A percentile compares a stretch with the other conserved stretches of the same genome.
These are phyloP conservation scores for Aphanomyces invadans DNA, from an alignment of 352 stramenopile species.

Conservation along the genomic window DNA sequence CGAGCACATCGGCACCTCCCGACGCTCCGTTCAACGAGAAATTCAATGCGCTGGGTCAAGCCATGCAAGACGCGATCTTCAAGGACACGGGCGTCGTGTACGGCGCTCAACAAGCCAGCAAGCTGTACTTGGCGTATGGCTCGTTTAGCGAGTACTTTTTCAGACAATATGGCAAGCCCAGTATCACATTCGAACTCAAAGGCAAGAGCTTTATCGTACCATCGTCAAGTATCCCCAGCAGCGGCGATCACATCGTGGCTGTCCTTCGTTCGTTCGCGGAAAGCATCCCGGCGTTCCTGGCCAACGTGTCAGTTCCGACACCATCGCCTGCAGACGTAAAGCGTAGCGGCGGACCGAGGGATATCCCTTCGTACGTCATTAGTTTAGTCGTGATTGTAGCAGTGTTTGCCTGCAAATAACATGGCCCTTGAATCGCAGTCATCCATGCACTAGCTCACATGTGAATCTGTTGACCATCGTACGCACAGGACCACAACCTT, in stretches of 20 bases:
- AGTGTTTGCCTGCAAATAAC: not conserved
- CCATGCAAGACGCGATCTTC: conserved; percentile 29
- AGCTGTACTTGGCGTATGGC: conserved; percentile 32
- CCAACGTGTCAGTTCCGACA: not conserved
- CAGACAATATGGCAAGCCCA: conserved; percentile 30
- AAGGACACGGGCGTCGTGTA: conserved; percentile 27
- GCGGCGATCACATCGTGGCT: not conserved
- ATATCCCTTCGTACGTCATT: not conserved
- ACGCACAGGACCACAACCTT: too few relatives aligned
- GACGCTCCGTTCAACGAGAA: conserved; percentile 28
- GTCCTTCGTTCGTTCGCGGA: not conserved
- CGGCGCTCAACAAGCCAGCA: conserved; percentile 25
- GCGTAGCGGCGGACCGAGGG: not conserved
- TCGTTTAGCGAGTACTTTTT: conserved; percentile 35
- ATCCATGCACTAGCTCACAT: too few relatives aligned
- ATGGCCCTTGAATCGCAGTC: too few relatives aligned
- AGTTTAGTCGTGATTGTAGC: not conserved
- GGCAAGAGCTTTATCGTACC: conserved; percentile 28
- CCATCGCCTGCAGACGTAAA: not conserved
- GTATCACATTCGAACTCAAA: conserved; percentile 32
- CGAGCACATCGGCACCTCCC: conserved; percentile 23
- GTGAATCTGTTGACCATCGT: too few relatives aligned
- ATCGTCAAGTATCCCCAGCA: not conserved
- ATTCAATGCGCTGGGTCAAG: conserved; percentile 29
- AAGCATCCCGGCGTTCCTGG: conserved; percentile 4